Evolutionary conservation across 2,329 filamentous ascomycete genomes (phyloP), one percentile per base, ranked within the genome.

Genomic region (Fusarium brevicatenulatum): DNA sequence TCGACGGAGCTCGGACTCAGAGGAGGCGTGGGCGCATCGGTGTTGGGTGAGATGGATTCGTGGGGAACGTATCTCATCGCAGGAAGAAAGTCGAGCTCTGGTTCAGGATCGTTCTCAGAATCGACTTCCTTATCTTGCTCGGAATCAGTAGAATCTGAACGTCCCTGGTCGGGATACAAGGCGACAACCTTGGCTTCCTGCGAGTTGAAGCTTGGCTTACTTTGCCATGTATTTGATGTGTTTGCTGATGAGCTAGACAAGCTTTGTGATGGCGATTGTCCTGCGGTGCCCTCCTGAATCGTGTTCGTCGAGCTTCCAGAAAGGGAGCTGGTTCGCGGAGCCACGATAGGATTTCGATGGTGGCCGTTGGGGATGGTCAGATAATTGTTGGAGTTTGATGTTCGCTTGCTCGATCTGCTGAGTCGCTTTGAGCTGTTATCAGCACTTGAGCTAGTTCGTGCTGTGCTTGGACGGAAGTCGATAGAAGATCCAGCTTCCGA

Each of bases 1-100:
- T 89, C 87, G 8, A 86, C 80, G 11, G 86, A 88, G 5, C 82
- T 83, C 0, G 88, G 88, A 36, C 87, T 89, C 37, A 87, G 70
- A 0, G 88, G 87, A 4, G 86, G 85, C 9, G 86, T 88, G 4
- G 83, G 82, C 62, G 86, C 83, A 15, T 85, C 82, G 3, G 80
- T 78, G 4, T 81, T 78, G 30, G 71, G 73, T 18, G 74, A 49
- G 12, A 73, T 56, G 11, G 78, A 75, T 34, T 79, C 74, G n/a
- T 65, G 72, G 9, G 71, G 70, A 55, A 75, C 59, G 39, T 68
- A 73, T 19, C 57, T 66, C 55, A 59, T 63, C n/a, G 68, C 58
- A 37, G 67, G 63, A 12, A 75, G 68, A 9, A 66, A 61, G 23
- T 75, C 73, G 21, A 70, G 55, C 40, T 69, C 69, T 7, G 64